These are phyloP conservation scores for Venturia nashicola DNA, from an alignment of 2,329 filamentous ascomycete genomes.

Conservation along the genomic window DNA sequence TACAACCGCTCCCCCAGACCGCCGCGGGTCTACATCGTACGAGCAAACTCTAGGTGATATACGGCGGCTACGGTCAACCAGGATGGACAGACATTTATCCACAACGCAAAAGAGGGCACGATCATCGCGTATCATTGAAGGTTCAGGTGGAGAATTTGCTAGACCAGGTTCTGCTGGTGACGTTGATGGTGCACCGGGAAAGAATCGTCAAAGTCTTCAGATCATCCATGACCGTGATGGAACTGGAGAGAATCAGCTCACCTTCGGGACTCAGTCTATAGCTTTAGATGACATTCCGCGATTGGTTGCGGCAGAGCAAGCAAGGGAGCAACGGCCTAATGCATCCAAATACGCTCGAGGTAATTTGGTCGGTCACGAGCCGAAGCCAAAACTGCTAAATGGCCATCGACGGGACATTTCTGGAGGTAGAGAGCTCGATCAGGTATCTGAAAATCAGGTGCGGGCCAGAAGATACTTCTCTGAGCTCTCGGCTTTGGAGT, in stretches of 20 bases:
- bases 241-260: conserved; percentile 57
- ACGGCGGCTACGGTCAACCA: conserved; percentile 77
- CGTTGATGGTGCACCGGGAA: not conserved
- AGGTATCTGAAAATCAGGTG: conserved; percentile 28
- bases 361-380: conserved; percentile 53
- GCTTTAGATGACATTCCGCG: conserved; percentile 93
- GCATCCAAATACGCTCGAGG: conserved; percentile 65
- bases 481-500: conserved; percentile 86
- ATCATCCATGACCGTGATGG: conserved; percentile 69
- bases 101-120: conserved; percentile 85
- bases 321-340: conserved; percentile 75
- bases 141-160: conserved; percentile 48
- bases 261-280: conserved; percentile 81
- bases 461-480: conserved; percentile 49
- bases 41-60: conserved; percentile 96
- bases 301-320: conserved; percentile 91
- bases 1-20: conserved; percentile 30
- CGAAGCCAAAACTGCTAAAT: conserved; percentile 55
- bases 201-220: conserved; percentile 48
- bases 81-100: conserved; percentile 87
- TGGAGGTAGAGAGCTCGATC: conserved; percentile 36
- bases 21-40: conserved; percentile 51
- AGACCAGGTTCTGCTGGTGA: not conserved
- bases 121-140: conserved; percentile 85
- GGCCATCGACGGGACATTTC: conserved; percentile 59